phyloP scores from a whole-genome alignment of 2,329 filamentous ascomycete species.

The Lecanicillium sp. region DNA sequence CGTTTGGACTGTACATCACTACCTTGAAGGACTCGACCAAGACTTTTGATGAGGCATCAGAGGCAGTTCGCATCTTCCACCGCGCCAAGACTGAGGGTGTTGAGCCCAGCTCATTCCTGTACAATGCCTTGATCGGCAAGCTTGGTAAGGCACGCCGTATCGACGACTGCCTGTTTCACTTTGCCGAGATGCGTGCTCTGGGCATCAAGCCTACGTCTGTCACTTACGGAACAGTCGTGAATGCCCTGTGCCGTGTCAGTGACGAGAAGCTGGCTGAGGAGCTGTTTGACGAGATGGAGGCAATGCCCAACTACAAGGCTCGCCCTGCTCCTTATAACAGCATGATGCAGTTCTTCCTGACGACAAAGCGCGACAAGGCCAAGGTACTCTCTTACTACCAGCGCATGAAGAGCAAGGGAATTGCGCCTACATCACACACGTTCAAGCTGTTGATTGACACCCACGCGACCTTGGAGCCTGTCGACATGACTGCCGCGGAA shows the following conservation, averaged over 20 bases:
- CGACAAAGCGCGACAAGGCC: conserved; percentile 88
- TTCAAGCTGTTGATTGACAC: conserved; percentile 97
- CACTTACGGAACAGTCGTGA: conserved; percentile 97
- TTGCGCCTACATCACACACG: conserved; percentile 88
- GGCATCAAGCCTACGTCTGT: conserved; percentile 94
- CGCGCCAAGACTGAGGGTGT: conserved; percentile 90
- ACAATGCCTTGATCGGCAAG: conserved; percentile 97
- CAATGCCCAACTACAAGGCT: conserved; percentile 97
- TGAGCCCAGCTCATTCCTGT: conserved; percentile 91
- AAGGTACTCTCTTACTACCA: conserved; percentile 95
- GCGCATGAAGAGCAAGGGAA: conserved; percentile 81
- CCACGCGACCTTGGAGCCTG: conserved; percentile 85
- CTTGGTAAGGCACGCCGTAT: conserved; percentile 96
- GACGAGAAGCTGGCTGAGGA: conserved; percentile 97
- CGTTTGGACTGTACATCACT: conserved; percentile 98
- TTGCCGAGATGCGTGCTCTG: conserved; percentile 90
- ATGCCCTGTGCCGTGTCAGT: conserved; percentile 91
- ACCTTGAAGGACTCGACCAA: conserved; percentile 94
- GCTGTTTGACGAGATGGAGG: conserved; percentile 98
- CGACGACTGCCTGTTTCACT: conserved; percentile 96
- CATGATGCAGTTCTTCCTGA: conserved; percentile 99
- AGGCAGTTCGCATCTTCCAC: conserved; percentile 95
- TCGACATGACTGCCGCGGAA: conserved; percentile 83
- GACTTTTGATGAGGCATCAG: conserved; percentile 95
- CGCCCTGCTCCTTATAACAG: conserved; percentile 96